Conservation (phyloP, 352 stramenopile species). For the Pythium oligandrum region DNA sequence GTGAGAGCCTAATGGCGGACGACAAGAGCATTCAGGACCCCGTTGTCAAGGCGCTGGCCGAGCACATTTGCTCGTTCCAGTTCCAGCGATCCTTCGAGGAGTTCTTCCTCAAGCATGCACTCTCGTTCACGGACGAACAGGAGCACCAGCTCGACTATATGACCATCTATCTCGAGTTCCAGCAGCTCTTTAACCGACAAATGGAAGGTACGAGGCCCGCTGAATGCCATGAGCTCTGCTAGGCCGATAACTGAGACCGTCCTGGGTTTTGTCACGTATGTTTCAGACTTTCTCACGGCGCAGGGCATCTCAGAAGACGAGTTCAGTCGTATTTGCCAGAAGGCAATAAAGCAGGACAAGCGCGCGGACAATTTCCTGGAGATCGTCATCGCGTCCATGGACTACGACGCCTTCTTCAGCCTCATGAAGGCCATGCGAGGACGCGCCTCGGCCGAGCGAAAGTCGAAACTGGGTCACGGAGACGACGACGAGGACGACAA, state of each 20-base stretch:
- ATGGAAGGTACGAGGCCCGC: constrained; percentile 35
- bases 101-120: constrained; percentile 69
- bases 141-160: constrained; percentile 75
- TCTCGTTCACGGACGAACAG: constrained; percentile 53
- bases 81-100: constrained; percentile 73
- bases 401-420: constrained; percentile 66
- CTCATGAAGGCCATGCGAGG: constrained; percentile 74
- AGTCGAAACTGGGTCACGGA: constrained; percentile 1
- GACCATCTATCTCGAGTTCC: constrained; percentile 65
- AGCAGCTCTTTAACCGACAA: constrained; percentile 66
- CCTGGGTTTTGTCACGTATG: no score
- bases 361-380: constrained; percentile 68
- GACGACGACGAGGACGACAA: constrained; percentile 8
- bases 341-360: constrained; percentile 46
- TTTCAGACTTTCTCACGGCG: constrained; percentile 44
- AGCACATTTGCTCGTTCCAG: constrained; percentile 50
- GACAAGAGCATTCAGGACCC: constrained; percentile 49
- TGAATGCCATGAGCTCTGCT: constrained; percentile 3
- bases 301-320: constrained; percentile 51
- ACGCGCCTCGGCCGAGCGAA: constrained; percentile 42
- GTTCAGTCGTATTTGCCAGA: constrained; percentile 47
- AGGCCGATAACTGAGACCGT: no score
- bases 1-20: constrained; percentile 10
- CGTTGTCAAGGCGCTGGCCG: constrained; percentile 45
- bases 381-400: constrained; percentile 74